Conservation (phyloP, 1,284 basidiomycete genomes). For the Pulchroboletus neoregius region DNA sequence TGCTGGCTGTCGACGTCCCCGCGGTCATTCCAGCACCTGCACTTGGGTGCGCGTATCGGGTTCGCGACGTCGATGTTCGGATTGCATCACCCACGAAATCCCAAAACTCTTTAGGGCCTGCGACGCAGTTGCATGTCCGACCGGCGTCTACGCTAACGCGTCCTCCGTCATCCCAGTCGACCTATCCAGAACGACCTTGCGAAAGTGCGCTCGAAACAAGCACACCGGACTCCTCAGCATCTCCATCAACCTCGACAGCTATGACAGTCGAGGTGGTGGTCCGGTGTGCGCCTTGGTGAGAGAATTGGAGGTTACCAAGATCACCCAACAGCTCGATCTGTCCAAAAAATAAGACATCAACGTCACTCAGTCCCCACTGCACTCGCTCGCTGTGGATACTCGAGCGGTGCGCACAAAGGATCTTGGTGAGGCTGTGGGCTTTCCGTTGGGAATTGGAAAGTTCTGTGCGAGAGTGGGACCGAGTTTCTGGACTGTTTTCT, state of each 20-base stretch:
- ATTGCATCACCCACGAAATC: neutral
- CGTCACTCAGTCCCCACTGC: neutral
- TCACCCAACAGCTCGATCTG: no score
- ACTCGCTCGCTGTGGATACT: neutral
- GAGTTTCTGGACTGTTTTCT: neutral
- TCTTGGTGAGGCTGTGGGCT: neutral
- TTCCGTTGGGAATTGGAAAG: neutral
- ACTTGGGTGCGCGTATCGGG: neutral
- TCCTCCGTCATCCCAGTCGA: neutral
- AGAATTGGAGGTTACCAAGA: no score
- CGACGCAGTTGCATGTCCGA: neutral
- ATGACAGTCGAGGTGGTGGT: no score
- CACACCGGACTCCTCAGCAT: neutral
- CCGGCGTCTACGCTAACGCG: neutral
- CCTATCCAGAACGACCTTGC: no score
- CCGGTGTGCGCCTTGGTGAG: no score
- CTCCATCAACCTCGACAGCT: no score
- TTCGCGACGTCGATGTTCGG: neutral
- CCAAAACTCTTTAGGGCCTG: neutral
- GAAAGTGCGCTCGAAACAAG: neutral
- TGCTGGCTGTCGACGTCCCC: neutral
- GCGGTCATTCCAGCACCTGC: neutral
- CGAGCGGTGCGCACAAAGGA: conserved; percentile 1
- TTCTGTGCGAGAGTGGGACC: no score
- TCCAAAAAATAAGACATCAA: no score